A percentile compares a stretch with the other conserved stretches of the same genome.
These are phyloP conservation scores for Tetrapyrgos nigripes DNA, from an alignment of 1,284 basidiomycete genomes.

Conservation along the genomic window DNA sequence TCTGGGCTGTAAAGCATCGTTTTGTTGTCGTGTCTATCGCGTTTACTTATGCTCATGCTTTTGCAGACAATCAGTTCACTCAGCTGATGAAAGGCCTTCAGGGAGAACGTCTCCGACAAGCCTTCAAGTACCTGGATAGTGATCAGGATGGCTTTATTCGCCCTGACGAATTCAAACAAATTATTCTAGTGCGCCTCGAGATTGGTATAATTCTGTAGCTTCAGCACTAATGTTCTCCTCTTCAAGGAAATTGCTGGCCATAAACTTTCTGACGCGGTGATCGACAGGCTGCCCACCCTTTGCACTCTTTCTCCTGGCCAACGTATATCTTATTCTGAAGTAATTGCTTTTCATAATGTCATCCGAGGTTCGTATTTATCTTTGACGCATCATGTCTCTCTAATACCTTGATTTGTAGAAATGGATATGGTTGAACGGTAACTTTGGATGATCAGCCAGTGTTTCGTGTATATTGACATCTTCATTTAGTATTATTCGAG, in stretches of 20 bases:
- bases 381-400: constrained; percentile 8
- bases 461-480: background rate
- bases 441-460: constrained; percentile 20
- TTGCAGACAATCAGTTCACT: constrained; percentile 90
- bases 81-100: constrained; percentile 97
- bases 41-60: constrained; percentile 14
- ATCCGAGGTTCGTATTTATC: constrained; percentile 65
- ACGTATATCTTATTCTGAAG: constrained; percentile 93
- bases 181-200: constrained; percentile 74
- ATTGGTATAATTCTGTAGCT: background rate
- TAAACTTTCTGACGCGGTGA: constrained; percentile 91
- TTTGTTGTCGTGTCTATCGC: constrained; percentile 8
- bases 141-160: constrained; percentile 92
- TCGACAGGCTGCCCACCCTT: constrained; percentile 88
- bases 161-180: constrained; percentile 91
- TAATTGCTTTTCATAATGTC: constrained; percentile 95
- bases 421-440: constrained; percentile 96
- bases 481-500: constrained; percentile 71
- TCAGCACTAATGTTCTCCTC: background rate
- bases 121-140: constrained; percentile 88
- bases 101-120: constrained; percentile 93
- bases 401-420: constrained; percentile 51
- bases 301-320: constrained; percentile 88
- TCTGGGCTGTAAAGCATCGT: constrained; percentile 81
- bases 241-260: constrained; percentile 90